phyloP scores from a whole-genome alignment of 495 filamentous ascomycete genomes.

The Rhizodiscina lignyota region DNA sequence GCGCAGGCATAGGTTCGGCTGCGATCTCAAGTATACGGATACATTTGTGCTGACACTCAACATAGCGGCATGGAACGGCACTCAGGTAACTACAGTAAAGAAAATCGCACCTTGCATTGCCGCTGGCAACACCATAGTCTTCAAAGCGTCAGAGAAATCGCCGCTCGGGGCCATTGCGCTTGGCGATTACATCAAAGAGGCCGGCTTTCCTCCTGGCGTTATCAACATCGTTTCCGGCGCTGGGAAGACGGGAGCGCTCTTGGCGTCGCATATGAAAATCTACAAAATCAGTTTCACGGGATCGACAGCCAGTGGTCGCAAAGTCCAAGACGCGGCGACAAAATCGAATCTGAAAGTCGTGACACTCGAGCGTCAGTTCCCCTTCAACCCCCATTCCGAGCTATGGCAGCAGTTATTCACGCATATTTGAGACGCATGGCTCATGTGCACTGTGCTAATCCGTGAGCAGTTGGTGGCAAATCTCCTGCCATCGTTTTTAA shows the following conservation, averaged over 20 bases:
- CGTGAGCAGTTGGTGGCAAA: conserved; percentile 2
- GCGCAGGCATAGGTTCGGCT: too few relatives aligned
- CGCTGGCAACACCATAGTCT: conserved; percentile 1
- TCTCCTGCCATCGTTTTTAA: conserved; percentile 1
- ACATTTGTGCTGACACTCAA: too few relatives aligned
- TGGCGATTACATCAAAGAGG: conserved; percentile 1
- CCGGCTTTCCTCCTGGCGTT: conserved; percentile 1
- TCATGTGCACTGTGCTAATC: too few relatives aligned
- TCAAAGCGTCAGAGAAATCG: conserved; percentile 1
- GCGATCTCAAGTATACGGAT: too few relatives aligned
- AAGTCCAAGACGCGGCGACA: background rate
- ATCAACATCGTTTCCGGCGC: conserved; percentile 9
- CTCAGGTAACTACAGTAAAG: background rate
- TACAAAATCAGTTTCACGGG: conserved; percentile 1
- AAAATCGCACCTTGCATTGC: background rate
- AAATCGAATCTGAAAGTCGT: background rate
- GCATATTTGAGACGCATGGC: too few relatives aligned
- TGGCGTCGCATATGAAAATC: background rate
- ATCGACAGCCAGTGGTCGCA: background rate
- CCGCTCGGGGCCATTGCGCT: background rate
- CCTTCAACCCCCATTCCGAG: too few relatives aligned
- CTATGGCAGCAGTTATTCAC: too few relatives aligned
- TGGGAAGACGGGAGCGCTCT: conserved; percentile 2
- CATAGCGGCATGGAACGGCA: conserved; percentile 22
- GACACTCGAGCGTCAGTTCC: too few relatives aligned